Conservation (phyloP, 495 filamentous ascomycete species). For the Podospora bellae-mahoneyi region DNA sequence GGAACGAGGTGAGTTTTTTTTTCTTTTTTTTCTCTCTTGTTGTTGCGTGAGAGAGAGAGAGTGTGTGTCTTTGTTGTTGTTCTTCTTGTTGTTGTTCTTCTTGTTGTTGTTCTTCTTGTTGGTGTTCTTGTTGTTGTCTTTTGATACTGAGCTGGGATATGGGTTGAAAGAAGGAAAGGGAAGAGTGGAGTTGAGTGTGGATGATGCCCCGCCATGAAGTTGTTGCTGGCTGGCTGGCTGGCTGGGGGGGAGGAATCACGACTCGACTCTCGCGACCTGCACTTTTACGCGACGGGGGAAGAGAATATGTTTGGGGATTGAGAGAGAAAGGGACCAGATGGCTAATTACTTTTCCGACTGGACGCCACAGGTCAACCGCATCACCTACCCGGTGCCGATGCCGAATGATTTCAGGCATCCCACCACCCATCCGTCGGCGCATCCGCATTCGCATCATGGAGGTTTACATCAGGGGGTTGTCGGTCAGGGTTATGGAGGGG, state of each 20-base stretch:
- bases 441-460: neutral
- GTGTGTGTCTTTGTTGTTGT: too few species aligned
- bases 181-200: too few species aligned
- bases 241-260: too few species aligned
- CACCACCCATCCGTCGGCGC: neutral
- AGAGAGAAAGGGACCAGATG: neutral
- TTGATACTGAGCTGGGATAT: neutral
- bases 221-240: too few species aligned
- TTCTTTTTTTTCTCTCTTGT: neutral
- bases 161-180: neutral
- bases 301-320: neutral
- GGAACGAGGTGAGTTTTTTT: constrained; percentile 54
- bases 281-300: neutral
- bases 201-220: too few species aligned
- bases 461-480: neutral
- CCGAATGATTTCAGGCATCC: constrained; percentile 59
- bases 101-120: neutral
- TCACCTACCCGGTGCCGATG: constrained; percentile 65
- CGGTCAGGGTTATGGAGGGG: neutral
- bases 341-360: neutral
- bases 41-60: too few species aligned
- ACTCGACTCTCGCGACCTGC: too few species aligned
- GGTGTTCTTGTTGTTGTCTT: neutral
- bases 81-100: neutral
- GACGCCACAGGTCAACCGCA: constrained; percentile 60